phyloP scores from a whole-genome alignment of 805 yeast genomes.

The Kazachstania taianensis region DNA sequence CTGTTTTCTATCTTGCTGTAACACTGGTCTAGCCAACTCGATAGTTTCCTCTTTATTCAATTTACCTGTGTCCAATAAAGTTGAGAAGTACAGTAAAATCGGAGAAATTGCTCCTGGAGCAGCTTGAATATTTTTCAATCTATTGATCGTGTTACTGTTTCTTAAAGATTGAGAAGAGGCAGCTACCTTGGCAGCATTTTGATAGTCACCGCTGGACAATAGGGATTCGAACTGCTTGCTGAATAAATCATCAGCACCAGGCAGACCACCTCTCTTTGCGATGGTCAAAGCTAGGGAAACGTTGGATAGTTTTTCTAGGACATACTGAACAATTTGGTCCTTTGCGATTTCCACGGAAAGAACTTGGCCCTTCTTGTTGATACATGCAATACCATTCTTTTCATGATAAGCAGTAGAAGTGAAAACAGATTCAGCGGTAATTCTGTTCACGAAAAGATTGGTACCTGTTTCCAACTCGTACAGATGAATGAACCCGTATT shows the following conservation, averaged over 20 bases:
- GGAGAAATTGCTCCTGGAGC: constrained; percentile 95
- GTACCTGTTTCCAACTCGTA: constrained; percentile 90
- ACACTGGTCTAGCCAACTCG: constrained; percentile 89
- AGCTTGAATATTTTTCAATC: constrained; percentile 81
- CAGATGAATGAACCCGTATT: constrained; percentile 91
- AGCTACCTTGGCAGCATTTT: constrained; percentile 91
- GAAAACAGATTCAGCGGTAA: constrained; percentile 91
- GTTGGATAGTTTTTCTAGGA: constrained; percentile 75
- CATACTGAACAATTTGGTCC: constrained; percentile 79
- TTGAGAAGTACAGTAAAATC: constrained; percentile 82
- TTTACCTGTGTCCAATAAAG: constrained; percentile 83
- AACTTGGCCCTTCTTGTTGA: constrained; percentile 93
- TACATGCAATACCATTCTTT: constrained; percentile 78
- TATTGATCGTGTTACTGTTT: constrained; percentile 88
- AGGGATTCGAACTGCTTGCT: constrained; percentile 83
- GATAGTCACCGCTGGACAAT: constrained; percentile 75
- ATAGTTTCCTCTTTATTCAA: constrained; percentile 87
- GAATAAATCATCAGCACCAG: constrained; percentile 93
- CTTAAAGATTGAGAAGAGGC: constrained; percentile 89
- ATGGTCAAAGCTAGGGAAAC: constrained; percentile 77
- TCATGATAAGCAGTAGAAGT: constrained; percentile 68
- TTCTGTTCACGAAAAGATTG: constrained; percentile 89
- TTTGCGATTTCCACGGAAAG: constrained; percentile 82
- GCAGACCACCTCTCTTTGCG: constrained; percentile 91
- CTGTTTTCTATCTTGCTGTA: constrained; percentile 90